Conservation (phyloP, 2,329 filamentous ascomycete genomes). For the Pseudonectria buxi region DNA sequence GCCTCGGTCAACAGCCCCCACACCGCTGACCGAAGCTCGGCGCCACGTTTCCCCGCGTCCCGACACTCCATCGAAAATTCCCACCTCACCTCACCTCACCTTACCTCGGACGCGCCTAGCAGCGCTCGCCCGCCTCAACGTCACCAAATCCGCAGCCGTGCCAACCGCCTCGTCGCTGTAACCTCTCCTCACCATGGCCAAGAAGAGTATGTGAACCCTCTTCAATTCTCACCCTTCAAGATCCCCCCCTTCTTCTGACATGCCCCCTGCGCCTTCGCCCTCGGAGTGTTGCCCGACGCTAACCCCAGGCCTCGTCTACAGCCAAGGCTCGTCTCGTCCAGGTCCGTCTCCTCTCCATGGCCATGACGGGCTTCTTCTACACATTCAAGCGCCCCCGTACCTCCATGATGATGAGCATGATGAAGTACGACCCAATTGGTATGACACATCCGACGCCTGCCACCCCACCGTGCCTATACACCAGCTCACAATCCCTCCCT, state of each 20-base stretch:
- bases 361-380: slow-evolving; percentile 96
- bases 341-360: slow-evolving; percentile 95
- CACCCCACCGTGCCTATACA: neutral
- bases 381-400: slow-evolving; percentile 77
- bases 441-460: slow-evolving; percentile 19
- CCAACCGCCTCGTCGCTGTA: neutral
- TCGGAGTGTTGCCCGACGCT: neutral
- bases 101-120: too few species aligned
- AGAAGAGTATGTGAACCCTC: slow-evolving; percentile 16
- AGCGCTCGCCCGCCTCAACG: too few species aligned
- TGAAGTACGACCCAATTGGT: slow-evolving; percentile 98
- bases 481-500: slow-evolving; percentile 1
- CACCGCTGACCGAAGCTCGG: slow-evolving; percentile 7
- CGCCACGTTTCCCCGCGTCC: slow-evolving; percentile 16
- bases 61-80: slow-evolving; percentile 18
- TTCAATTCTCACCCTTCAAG: too few species aligned
- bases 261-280: neutral
- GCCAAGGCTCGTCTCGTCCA: slow-evolving; percentile 87
- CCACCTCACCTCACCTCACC: slow-evolving; percentile 7
- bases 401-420: slow-evolving; percentile 83
- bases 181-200: slow-evolving; percentile 18
- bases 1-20: neutral
- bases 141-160: too few species aligned
- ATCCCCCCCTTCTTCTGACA: neutral
- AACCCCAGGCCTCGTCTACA: slow-evolving; percentile 30